Evolutionary conservation across 2,329 filamentous ascomycete species (phyloP).

Genomic region (Fusarium caatingaense): DNA sequence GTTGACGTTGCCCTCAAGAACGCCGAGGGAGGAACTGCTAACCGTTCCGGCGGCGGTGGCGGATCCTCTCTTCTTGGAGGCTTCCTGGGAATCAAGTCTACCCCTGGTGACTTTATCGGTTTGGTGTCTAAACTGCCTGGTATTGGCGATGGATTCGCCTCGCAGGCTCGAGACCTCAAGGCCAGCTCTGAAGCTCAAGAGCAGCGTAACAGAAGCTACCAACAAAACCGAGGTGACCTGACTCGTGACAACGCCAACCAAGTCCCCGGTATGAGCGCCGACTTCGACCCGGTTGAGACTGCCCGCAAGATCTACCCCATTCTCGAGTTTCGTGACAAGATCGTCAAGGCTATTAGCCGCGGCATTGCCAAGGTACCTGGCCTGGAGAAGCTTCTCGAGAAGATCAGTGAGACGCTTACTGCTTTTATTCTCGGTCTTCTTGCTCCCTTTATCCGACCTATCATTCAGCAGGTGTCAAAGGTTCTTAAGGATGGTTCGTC

Average conservation of each 20-base stretch:
- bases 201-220: conserved; percentile 60
- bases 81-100: conserved; percentile 55
- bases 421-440: conserved; percentile 91
- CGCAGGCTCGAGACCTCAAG: conserved; percentile 73
- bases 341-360: conserved; percentile 86
- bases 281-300: conserved; percentile 82
- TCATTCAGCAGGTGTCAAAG: conserved; percentile 88
- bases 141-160: conserved; percentile 72
- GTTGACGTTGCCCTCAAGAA: conserved; percentile 79
- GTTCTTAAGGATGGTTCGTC: conserved; percentile 88
- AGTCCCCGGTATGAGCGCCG: conserved; percentile 78
- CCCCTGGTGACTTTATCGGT: conserved; percentile 71
- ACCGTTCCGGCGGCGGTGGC: conserved; percentile 50
- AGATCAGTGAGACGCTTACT: conserved; percentile 91
- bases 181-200: conserved; percentile 72
- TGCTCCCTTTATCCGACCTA: conserved; percentile 89
- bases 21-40: conserved; percentile 64
- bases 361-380: conserved; percentile 94
- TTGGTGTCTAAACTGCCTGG: conserved; percentile 81
- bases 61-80: conserved; percentile 52
- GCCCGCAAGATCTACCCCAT: conserved; percentile 92
- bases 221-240: conserved; percentile 51
- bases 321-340: conserved; percentile 90
- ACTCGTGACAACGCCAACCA: conserved; percentile 63
- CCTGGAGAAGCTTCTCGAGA: conserved; percentile 88